A percentile compares a stretch with the other conserved stretches of the same genome.
Evolutionary conservation across 805 yeast species (phyloP).

Genomic region (Ogataea pini): DNA sequence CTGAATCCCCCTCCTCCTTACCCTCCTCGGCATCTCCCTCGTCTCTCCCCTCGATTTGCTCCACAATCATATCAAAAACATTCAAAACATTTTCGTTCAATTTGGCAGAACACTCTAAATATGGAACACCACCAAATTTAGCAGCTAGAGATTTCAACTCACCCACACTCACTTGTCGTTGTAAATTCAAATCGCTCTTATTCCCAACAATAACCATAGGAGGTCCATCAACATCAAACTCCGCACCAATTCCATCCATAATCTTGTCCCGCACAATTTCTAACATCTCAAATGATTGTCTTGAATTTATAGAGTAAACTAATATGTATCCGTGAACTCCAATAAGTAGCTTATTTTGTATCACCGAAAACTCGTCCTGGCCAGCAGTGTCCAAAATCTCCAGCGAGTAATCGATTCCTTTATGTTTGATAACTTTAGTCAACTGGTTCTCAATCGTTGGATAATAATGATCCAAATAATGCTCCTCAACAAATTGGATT

Average conservation of each 20-base stretch:
- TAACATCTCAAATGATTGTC: constrained; percentile 75
- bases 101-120: constrained; percentile 51
- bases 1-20: constrained; percentile 8
- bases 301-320: constrained; percentile 78
- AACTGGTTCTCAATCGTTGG: constrained; percentile 91
- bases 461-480: constrained; percentile 84
- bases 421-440: constrained; percentile 64
- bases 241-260: constrained; percentile 59
- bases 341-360: constrained; percentile 74
- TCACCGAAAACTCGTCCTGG: constrained; percentile 82
- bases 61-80: constrained; percentile 61
- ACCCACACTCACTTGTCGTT: constrained; percentile 54
- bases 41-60: constrained; percentile 51
- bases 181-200: constrained; percentile 55
- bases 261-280: constrained; percentile 81
- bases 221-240: constrained; percentile 37
- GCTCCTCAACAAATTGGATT: constrained; percentile 82
- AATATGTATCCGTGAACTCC: constrained; percentile 84
- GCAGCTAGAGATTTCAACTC: constrained; percentile 51
- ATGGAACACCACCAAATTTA: constrained; percentile 43
- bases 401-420: constrained; percentile 73
- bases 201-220: constrained; percentile 53
- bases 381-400: constrained; percentile 94
- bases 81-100: constrained; percentile 45
- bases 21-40: constrained; percentile 1